Percentiles rank a stretch among this genome's conserved stretches.
phyloP scores from a whole-genome alignment of 257 asterid genomes.

The Orobanche coerulescens region DNA sequence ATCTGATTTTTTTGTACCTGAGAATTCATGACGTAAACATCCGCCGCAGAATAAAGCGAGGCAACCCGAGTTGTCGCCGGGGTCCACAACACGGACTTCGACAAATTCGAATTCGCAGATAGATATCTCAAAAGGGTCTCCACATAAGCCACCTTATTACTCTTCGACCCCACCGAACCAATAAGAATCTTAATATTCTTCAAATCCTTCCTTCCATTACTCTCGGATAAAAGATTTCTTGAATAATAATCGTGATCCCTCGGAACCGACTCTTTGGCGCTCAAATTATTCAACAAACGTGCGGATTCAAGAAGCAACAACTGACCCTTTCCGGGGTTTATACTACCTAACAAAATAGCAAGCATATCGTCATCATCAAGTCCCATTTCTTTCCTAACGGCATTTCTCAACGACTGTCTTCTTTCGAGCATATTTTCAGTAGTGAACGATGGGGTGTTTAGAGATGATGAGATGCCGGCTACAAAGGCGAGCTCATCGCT shows the following conservation, averaged over 20 bases:
- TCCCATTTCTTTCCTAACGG: conserved; percentile 83
- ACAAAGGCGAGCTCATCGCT: conserved; percentile 91
- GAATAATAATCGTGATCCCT: conserved; percentile 35
- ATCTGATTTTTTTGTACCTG: conserved; percentile 41
- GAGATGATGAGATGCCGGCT: conserved; percentile 75
- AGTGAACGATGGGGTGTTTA: conserved; percentile 67
- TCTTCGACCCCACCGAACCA: conserved; percentile 93
- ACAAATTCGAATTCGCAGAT: conserved; percentile 52
- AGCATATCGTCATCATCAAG: conserved; percentile 73
- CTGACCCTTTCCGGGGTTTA: conserved; percentile 98
- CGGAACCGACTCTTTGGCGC: conserved; percentile 20
- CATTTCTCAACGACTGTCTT: conserved; percentile 47
- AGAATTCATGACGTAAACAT: conserved; percentile 90
- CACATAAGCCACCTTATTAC: conserved; percentile 79
- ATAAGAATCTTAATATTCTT: conserved; percentile 62
- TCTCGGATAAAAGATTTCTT: not conserved
- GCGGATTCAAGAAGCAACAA: conserved; percentile 74
- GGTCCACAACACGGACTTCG: conserved; percentile 81
- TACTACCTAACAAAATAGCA: conserved; percentile 69
- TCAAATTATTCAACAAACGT: conserved; percentile 34
- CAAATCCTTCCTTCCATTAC: conserved; percentile 14
- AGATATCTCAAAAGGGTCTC: conserved; percentile 58
- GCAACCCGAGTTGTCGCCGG: conserved; percentile 94
- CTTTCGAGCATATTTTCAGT: conserved; percentile 72
- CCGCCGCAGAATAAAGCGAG: conserved; percentile 92